Base-by-base conservation (phyloP, 192 early-diverging fungal genomes). In the Umbelopsis vinacea region DNA sequence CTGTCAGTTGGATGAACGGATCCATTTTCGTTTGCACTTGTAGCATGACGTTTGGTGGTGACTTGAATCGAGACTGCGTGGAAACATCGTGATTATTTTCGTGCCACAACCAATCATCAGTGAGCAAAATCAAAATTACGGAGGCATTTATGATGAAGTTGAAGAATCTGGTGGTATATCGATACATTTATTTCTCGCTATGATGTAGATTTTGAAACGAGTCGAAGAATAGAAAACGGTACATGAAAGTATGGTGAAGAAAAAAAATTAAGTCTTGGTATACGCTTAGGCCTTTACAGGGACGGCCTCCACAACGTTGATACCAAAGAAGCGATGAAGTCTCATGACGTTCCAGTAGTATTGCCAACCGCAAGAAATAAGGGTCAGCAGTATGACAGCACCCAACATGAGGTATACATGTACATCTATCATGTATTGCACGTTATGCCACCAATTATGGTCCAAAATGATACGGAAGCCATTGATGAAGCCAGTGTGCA, bases 401-500 rank as follows among this genome's bases (percentile, higher is more conserved):
- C 74, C 63, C 17, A 79, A 52, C 71, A 75, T 73, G 46, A 79
- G 53, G 29, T 75, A 75, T 3, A 69, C 50, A 14, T 69, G 66
- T 5, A 67, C 71, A 10, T 66, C 52, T 24, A 75, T 52, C 22
- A 73, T 52, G 60, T 79, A 79, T 11, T 68, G 38, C 35, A 72
- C 69, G 14, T 69, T 15, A 37, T 79, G 78, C 55, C 72, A 48
- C 22, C 45, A 52, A 33, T 81, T 76, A 5, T 50, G 45, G 15
- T 81, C 73, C 21, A 81, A 69, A 37, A 81, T 69, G 21, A 66
- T 24, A 1, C 69, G 70, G 24, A 73, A 70, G n/a, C 71, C 38
- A n/a, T 81, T 73, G 43, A 77, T 55, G 69, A 89, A 86, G 2
- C 86, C 87, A 26, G 86, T 88, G 46, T 85, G 82, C 0, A 81